Base-by-base conservation (phyloP, 2,329 filamentous ascomycete genomes). In the Fusarium aywerte region DNA sequence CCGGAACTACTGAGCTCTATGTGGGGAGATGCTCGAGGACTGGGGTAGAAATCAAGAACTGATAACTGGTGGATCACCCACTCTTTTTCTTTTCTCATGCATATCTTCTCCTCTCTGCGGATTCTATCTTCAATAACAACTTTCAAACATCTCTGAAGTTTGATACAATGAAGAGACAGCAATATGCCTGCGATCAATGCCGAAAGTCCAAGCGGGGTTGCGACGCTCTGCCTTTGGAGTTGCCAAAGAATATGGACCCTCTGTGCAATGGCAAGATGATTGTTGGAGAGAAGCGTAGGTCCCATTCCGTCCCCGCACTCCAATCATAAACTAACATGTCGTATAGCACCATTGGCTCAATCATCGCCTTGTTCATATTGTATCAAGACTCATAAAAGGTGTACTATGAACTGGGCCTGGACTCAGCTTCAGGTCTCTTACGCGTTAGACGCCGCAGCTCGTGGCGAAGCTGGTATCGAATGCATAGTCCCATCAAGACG, bases 311-410 rank as follows among this genome's bases (percentile, higher is more conserved):
- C 33, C 21, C 13, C 29, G 6, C 16, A 16, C 11, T 7, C 5
- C n/a, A 16, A 10, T 23, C 10, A 2, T 4, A 7, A 3, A 16
- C 27, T 59, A 21, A 52, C 54, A n/a, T 1, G 3, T 4, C 16
- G 3, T 16, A 3, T 11, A 62, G 59, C 59, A 4, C 50, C 59
- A 15, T 13, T 58, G 3, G 50, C 25, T 11, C 58, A 62, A 16
- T 44, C 29, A 3, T 49, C 50, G 1, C 65, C 74, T 43, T 77
- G 75, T 45, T 73, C 74, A 0, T 77, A 77, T 15, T 77, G 75
- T 29, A 52, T 60, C 7, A 75, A 69, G 53, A 77, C 75, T 16
- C 68, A 71, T 8, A 77, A 77, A 42, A 62, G 59, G 11, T 77
- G 75, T 15, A 73, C 74, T 2, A 55, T 75, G 36, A 68, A 75